Conservation (phyloP, 2,329 filamentous ascomycete species). For the Aureobasidium sp. region DNA sequence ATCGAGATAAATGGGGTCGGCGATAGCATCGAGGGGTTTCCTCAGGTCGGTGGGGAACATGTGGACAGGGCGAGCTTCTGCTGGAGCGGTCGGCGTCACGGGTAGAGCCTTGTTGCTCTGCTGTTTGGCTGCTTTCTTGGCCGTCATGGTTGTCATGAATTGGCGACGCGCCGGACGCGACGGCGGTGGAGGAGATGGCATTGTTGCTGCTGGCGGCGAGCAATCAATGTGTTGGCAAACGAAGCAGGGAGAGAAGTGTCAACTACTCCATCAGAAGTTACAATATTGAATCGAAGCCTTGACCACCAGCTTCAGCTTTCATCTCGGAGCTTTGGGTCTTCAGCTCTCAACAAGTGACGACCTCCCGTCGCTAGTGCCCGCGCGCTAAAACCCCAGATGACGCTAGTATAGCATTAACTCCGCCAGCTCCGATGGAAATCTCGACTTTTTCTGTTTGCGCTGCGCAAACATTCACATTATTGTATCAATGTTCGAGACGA, state of each 20-base stretch:
- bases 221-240: neutral
- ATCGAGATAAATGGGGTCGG: constrained; percentile 30
- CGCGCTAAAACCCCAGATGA: neutral
- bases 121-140: neutral
- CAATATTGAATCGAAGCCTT: constrained; percentile 2
- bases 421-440: neutral
- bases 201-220: neutral
- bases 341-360: neutral
- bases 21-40: constrained; percentile 3
- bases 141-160: constrained; percentile 9
- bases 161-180: constrained; percentile 7
- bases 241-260: neutral
- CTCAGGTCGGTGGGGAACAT: constrained; percentile 1
- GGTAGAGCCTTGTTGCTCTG: neutral
- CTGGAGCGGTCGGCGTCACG: neutral
- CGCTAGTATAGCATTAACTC: neutral
- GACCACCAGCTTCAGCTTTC: neutral
- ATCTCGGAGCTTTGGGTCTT: no score
- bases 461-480: neutral
- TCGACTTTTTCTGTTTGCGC: neutral
- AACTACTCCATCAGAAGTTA: neutral
- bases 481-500: constrained; percentile 6
- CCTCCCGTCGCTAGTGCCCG: neutral
- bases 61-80: neutral
- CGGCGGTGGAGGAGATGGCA: neutral